phyloP scores from a whole-genome alignment of 2,329 filamentous ascomycete species.

The Apiospora aurea region DNA sequence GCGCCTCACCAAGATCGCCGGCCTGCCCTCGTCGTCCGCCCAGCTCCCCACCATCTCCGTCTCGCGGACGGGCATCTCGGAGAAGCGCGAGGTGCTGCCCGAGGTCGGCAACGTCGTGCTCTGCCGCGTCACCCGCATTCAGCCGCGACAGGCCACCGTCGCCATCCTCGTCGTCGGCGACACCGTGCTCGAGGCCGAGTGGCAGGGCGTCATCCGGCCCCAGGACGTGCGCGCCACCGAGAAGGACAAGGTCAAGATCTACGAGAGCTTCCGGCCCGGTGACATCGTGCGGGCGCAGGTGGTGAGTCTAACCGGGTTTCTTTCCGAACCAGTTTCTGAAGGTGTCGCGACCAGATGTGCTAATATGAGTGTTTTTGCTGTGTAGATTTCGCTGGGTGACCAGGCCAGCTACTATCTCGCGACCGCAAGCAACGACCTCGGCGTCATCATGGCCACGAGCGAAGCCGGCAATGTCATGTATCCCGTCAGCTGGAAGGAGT shows the following conservation, averaged over 20 bases:
- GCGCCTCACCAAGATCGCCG: conserved; percentile 64
- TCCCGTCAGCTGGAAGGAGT: conserved; percentile 95
- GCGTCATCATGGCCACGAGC: conserved; percentile 91
- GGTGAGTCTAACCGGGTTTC: conserved; percentile 54
- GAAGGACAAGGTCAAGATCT: conserved; percentile 91
- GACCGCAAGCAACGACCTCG: conserved; percentile 88
- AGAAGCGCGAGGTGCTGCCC: conserved; percentile 77
- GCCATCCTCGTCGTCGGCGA: conserved; percentile 84
- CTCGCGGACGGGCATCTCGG: conserved; percentile 48
- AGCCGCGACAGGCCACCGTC: conserved; percentile 83
- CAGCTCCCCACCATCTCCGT: conserved; percentile 64
- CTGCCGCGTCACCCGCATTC: conserved; percentile 84
- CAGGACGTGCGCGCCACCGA: conserved; percentile 96
- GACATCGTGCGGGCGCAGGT: conserved; percentile 90
- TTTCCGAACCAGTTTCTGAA: not conserved
- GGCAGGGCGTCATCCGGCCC: conserved; percentile 83
- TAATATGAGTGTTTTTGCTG: conserved; percentile 10
- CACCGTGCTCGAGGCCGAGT: conserved; percentile 76
- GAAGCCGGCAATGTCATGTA: conserved; percentile 90
- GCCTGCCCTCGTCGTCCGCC: conserved; percentile 46
- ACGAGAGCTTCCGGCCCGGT: conserved; percentile 89
- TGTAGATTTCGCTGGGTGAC: conserved; percentile 84
- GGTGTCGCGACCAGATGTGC: not conserved
- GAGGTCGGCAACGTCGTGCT: conserved; percentile 83
- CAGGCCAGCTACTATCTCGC: conserved; percentile 96